Percentiles rank a stretch among this genome's conserved stretches.
These are phyloP conservation scores for Salix viminalis DNA, from an alignment of 345 rosid genomes.

Conservation along the genomic window DNA sequence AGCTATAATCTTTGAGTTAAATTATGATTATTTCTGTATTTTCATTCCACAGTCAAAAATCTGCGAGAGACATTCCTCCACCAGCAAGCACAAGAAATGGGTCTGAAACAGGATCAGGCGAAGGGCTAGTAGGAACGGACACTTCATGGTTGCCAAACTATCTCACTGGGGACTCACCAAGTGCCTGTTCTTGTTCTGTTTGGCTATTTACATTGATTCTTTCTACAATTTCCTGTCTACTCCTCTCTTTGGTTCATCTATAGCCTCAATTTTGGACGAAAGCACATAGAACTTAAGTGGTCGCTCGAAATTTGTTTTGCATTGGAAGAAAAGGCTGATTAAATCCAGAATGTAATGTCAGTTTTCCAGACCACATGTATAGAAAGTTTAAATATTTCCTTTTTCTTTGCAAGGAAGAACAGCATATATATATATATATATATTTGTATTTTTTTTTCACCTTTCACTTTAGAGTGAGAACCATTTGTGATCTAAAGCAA, in stretches of 20 bases:
- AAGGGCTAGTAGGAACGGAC: slow-evolving; percentile 19
- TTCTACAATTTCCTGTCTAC: slow-evolving; percentile 12
- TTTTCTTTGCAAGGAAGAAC: neutral
- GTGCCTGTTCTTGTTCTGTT: slow-evolving; percentile 12
- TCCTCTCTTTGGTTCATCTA: slow-evolving; percentile 8
- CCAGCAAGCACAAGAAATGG: slow-evolving; percentile 18
- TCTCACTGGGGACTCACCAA: slow-evolving; percentile 36
- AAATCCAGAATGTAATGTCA: slow-evolving; percentile 20
- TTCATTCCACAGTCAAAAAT: slow-evolving; percentile 43
- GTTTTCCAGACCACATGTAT: slow-evolving; percentile 31
- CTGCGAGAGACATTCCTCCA: slow-evolving; percentile 35
- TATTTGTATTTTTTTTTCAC: neutral
- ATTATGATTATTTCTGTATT: neutral
- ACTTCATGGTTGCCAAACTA: slow-evolving; percentile 46
- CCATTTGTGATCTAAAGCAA: slow-evolving; percentile 14
- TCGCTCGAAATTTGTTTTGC: slow-evolving; percentile 3
- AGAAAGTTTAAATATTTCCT: neutral
- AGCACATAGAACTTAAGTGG: neutral
- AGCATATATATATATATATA: neutral
- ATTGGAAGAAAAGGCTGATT: neutral
- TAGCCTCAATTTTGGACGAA: slow-evolving; percentile 1
- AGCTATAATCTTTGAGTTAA: neutral
- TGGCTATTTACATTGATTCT: slow-evolving; percentile 11
- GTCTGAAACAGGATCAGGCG: slow-evolving; percentile 23
- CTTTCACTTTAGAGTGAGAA: neutral